Evolutionary conservation across 2,329 filamentous ascomycete species (phyloP).

Genomic region (Colletotrichum musicola): DNA sequence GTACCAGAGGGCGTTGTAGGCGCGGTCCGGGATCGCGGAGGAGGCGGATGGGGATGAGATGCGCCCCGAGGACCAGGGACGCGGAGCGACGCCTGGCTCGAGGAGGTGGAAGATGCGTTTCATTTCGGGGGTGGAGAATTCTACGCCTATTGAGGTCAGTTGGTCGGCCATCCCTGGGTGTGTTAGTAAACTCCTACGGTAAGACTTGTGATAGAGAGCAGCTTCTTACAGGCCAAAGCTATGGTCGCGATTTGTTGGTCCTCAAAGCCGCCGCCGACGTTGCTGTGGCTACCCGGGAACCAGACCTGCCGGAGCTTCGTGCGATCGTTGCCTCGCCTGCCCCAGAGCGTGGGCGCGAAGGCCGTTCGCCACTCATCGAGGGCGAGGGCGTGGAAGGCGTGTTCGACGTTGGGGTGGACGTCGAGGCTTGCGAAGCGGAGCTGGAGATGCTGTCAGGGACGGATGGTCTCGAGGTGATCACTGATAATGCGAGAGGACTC

Average conservation of each 20-base stretch:
- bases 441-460: no score
- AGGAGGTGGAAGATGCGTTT: slow-evolving; percentile 40
- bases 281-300: slow-evolving; percentile 72
- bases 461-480: no score
- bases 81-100: slow-evolving; percentile 21
- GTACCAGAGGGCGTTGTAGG: slow-evolving; percentile 15
- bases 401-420: slow-evolving; percentile 53
- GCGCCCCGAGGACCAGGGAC: slow-evolving; percentile 40
- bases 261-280: slow-evolving; percentile 70
- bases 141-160: slow-evolving; percentile 42
- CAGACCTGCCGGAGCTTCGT: slow-evolving; percentile 49
- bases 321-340: slow-evolving; percentile 32
- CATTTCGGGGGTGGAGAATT: slow-evolving; percentile 42
- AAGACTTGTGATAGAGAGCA: neutral
- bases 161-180: slow-evolving; percentile 43
- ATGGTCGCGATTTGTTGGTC: slow-evolving; percentile 44
- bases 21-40: slow-evolving; percentile 29
- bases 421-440: slow-evolving; percentile 39
- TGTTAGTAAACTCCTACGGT: neutral
- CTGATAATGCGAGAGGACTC: no score
- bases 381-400: slow-evolving; percentile 68
- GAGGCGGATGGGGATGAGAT: slow-evolving; percentile 38
- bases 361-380: slow-evolving; percentile 62
- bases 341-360: slow-evolving; percentile 49
- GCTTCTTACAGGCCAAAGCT: slow-evolving; percentile 40